phyloP scores from a whole-genome alignment of 2,329 filamentous ascomycete species.

The Meredithiella fracta region DNA sequence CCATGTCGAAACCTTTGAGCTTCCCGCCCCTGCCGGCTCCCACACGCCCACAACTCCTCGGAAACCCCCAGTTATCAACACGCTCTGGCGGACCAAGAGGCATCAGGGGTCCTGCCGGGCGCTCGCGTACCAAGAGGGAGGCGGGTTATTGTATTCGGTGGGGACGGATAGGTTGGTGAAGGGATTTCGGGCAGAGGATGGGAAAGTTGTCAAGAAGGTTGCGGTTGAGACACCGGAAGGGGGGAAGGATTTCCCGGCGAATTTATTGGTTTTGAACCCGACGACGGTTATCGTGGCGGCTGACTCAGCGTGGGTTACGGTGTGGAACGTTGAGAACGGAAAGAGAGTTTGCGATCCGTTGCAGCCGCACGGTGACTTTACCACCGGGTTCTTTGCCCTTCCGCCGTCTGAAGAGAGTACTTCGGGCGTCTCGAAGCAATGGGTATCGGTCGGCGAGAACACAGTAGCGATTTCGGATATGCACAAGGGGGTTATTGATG shows the following conservation, averaged over 20 bases:
- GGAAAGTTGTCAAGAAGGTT: conserved; percentile 66
- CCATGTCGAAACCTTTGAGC: conserved; percentile 68
- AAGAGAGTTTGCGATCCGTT: conserved; percentile 24
- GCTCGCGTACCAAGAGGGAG: conserved; percentile 64
- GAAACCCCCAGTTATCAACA: conserved; percentile 50
- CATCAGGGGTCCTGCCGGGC: conserved; percentile 90
- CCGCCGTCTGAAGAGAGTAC: conserved; percentile 67
- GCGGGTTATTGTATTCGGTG: conserved; percentile 50
- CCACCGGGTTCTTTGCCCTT: conserved; percentile 73
- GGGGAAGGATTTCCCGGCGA: conserved; percentile 41
- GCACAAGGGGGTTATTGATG: conserved; percentile 67
- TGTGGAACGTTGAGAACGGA: conserved; percentile 55
- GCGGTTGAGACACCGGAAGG: conserved; percentile 33
- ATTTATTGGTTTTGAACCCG: conserved; percentile 70
- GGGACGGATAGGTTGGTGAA: conserved; percentile 44
- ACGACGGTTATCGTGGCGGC: conserved; percentile 79
- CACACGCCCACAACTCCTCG: conserved; percentile 39
- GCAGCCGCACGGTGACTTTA: conserved; percentile 79
- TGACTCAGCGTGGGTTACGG: conserved; percentile 75
- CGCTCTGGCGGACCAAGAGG: conserved; percentile 68
- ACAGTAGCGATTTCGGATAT: conserved; percentile 84
- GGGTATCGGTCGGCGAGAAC: conserved; percentile 81
- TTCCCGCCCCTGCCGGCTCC: conserved; percentile 32
- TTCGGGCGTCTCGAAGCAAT: conserved; percentile 83
- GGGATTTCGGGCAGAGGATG: conserved; percentile 40